Conservation (phyloP, 192 early-diverging fungal species). For the Spinellus fusiger region DNA sequence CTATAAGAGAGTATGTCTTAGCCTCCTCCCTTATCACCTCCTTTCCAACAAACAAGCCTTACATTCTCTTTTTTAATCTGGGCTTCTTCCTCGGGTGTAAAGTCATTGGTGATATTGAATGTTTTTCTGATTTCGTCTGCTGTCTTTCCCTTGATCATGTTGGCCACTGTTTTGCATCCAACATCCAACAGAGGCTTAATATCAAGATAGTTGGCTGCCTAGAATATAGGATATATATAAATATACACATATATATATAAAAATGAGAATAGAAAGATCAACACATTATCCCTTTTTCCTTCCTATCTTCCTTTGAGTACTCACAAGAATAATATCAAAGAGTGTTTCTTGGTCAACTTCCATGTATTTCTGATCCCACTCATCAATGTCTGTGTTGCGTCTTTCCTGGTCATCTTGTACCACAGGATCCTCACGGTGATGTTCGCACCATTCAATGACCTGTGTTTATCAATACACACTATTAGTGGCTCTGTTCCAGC, state of each 20-base stretch:
- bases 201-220: conserved; percentile 87
- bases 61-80: conserved; percentile 80
- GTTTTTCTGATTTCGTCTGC: conserved; percentile 90
- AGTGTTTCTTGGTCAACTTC: conserved; percentile 75
- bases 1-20: conserved; percentile 7
- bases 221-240: background rate
- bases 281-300: no score
- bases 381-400: conserved; percentile 67
- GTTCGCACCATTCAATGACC: conserved; percentile 80
- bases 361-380: conserved; percentile 78
- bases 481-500: no score
- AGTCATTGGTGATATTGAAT: conserved; percentile 97
- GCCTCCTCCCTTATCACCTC: background rate
- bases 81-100: conserved; percentile 93
- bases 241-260: background rate
- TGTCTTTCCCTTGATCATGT: conserved; percentile 94
- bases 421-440: conserved; percentile 65
- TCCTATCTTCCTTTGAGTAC: background rate
- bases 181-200: conserved; percentile 95
- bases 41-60: conserved; percentile 20
- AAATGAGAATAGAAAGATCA: no score
- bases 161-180: conserved; percentile 97
- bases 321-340: conserved; percentile 70
- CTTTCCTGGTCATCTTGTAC: conserved; percentile 49
- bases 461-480: conserved; percentile 12